phyloP scores from a whole-genome alignment of 2,329 filamentous ascomycete species.

The Xylaria polymorpha region DNA sequence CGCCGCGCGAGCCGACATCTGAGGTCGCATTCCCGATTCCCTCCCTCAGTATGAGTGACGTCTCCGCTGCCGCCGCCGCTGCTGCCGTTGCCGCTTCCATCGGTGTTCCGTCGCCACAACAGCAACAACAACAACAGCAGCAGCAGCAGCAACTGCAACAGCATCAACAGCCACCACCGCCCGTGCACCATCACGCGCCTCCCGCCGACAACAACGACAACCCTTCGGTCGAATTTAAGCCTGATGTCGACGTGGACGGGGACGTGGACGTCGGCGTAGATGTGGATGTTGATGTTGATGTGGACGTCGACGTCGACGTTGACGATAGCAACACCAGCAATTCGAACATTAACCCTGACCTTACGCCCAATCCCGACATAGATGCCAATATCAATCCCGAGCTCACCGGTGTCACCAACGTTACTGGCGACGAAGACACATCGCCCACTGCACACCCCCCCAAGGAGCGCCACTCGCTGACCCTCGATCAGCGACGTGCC shows the following conservation, averaged over 20 bases:
- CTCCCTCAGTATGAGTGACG: slow-evolving; percentile 44
- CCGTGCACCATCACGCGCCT: slow-evolving; percentile 18
- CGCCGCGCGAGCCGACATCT: slow-evolving; percentile 29
- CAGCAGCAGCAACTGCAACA: slow-evolving; percentile 16
- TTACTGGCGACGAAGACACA: slow-evolving; percentile 36
- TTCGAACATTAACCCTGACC: slow-evolving; percentile 34
- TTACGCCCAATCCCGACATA: slow-evolving; percentile 23
- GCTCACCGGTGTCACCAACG: slow-evolving; percentile 37
- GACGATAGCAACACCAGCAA: slow-evolving; percentile 34
- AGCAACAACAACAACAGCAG: slow-evolving; percentile 14
- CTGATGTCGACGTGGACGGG: slow-evolving; percentile 17
- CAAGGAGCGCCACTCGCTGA: slow-evolving; percentile 69
- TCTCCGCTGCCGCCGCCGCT: slow-evolving; percentile 40
- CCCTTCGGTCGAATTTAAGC: slow-evolving; percentile 3
- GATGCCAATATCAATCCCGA: slow-evolving; percentile 34
- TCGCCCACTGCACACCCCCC: slow-evolving; percentile 42
- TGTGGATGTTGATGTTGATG: slow-evolving; percentile 13
- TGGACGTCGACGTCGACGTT: slow-evolving; percentile 31
- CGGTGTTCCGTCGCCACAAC: slow-evolving; percentile 15
- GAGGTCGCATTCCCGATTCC: slow-evolving; percentile 32
- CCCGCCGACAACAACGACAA: slow-evolving; percentile 2
- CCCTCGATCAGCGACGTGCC: slow-evolving; percentile 70
- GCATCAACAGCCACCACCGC: slow-evolving; percentile 3
- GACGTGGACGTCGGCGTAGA: slow-evolving; percentile 22
- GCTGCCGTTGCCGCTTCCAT: slow-evolving; percentile 33